A percentile compares a stretch with the other conserved stretches of the same genome.
phyloP scores from a whole-genome alignment of 2,329 filamentous ascomycete genomes.

The Ambrosiella cleistominuta region DNA sequence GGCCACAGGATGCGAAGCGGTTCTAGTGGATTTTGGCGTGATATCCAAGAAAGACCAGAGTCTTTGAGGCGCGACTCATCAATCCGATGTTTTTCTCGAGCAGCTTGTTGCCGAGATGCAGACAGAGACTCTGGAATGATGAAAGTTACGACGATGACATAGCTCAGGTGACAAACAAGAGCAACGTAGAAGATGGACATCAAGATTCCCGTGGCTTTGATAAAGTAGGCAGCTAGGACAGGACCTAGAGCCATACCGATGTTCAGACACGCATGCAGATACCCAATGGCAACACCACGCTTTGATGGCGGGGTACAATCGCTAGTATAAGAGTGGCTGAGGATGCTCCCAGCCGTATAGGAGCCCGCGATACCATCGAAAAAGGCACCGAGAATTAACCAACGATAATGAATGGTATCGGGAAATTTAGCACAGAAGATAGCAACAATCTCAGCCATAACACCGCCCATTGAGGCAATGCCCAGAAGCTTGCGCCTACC shows the following conservation, averaged over 20 bases:
- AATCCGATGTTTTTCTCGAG: constrained; percentile 47
- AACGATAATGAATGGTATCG: constrained; percentile 54
- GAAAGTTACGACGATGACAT: constrained; percentile 54
- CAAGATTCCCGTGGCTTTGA: constrained; percentile 56
- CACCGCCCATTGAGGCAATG: constrained; percentile 54
- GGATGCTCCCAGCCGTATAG: constrained; percentile 61
- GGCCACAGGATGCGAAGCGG: constrained; percentile 43
- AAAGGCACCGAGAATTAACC: constrained; percentile 58
- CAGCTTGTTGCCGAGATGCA: constrained; percentile 48
- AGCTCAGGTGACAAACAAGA: constrained; percentile 52
- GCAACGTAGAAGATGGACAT: constrained; percentile 74
- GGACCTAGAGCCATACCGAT: constrained; percentile 78
- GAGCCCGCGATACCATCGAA: constrained; percentile 77
- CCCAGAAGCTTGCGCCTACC: constrained; percentile 62
- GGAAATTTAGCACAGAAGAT: constrained; percentile 64
- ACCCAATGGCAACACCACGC: constrained; percentile 70
- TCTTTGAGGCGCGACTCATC: constrained; percentile 20
- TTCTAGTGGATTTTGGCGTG: constrained; percentile 47
- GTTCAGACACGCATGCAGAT: constrained; percentile 79
- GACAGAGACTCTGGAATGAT: constrained; percentile 74
- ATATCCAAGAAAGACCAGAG: constrained; percentile 18
- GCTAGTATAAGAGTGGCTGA: constrained; percentile 72
- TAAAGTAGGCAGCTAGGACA: constrained; percentile 60
- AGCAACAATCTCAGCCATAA: constrained; percentile 57
- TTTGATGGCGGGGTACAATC: constrained; percentile 72